Base-by-base conservation (phyloP, 345 rosid species). In the Nasturtium officinale region DNA sequence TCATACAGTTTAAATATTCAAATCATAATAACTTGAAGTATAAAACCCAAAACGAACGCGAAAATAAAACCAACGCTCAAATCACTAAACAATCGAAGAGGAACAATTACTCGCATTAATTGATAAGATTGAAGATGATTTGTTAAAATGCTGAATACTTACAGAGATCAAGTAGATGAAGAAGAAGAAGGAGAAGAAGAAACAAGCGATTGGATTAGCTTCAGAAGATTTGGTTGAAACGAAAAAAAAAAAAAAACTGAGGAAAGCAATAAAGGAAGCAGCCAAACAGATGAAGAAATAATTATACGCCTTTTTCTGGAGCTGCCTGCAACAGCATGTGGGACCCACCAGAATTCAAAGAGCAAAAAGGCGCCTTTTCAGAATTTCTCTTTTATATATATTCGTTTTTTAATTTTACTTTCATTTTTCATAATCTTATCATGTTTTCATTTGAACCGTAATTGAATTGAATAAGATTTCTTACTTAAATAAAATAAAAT, bases 261-360 rank as follows among this genome's bases (percentile, higher is more conserved):
- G 32, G 50, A 35, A 35, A 58, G 8, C 16, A 32, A 23, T 23
- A 26, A 17, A 50, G 21, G 53, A 37, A 35, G 61, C n/a, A 46
- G 40, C 51, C 52, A 71, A 71, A 70, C 51, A n/a, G 68, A 61
- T 51, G 61, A 52, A 59, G 68, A 60, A 61, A 71, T 16, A 70
- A 58, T 70, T 35, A 47, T 40, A 10, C 13, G 13, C 21, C 53
- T 42, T 67, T 67, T 67, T 67, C 54, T 38, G 10, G 26, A 61
- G n/a, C n/a, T n/a, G n/a, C n/a, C 65, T 69, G 65, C 46, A 65
- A 20, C 23, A 58, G 46, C 55, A 35, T 12, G 50, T 26, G 60
- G 75, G 67, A 0, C 40, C 74, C 48, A 58, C 47, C 26, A 37
- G 8, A 58, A 32, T 71, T 71, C 67, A 71, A 71, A 71, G 59